Conservation (phyloP, 371 early-diverging fungal species). For the Thermomucor indicae-seudaticae region DNA sequence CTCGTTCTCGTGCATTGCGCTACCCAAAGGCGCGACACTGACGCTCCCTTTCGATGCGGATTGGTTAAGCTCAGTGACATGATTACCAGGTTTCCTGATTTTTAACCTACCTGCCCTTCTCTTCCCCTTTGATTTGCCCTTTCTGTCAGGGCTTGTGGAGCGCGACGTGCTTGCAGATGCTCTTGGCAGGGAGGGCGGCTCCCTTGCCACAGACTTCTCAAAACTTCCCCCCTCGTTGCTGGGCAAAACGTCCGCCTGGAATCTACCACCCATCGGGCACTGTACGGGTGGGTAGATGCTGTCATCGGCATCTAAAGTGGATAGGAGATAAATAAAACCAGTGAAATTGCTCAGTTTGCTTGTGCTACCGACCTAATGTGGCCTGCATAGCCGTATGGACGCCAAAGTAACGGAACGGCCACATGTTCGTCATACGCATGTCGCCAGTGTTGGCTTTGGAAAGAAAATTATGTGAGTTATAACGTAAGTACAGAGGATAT, state of each 20-base stretch:
- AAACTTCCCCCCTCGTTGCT: too few species aligned
- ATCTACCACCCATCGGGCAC: constrained; percentile 72
- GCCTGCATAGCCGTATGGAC: constrained; percentile 64
- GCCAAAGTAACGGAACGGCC: constrained; percentile 91
- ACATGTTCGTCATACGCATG: constrained; percentile 54
- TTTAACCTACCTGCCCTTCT: too few species aligned
- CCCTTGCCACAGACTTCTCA: too few species aligned
- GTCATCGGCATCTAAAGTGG: constrained; percentile 54
- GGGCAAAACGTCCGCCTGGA: constrained; percentile 65
- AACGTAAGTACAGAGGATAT: not conserved
- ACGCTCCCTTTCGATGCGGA: too few species aligned
- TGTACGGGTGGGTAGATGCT: constrained; percentile 77
- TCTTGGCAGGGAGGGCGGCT: too few species aligned
- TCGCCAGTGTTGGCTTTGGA: not conserved
- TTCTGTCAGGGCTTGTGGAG: too few species aligned
- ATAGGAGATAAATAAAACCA: not conserved
- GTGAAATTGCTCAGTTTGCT: not conserved
- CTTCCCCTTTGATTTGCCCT: too few species aligned
- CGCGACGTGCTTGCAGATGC: too few species aligned
- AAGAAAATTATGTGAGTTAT: not conserved
- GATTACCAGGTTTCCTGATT: too few species aligned
- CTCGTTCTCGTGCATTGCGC: not conserved
- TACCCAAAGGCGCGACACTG: not conserved
- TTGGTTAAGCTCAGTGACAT: too few species aligned
- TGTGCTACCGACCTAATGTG: constrained; percentile 45